Evolutionary conservation across 2,329 filamentous ascomycete species (phyloP).

Genomic region (Beauveria bassiana): DNA sequence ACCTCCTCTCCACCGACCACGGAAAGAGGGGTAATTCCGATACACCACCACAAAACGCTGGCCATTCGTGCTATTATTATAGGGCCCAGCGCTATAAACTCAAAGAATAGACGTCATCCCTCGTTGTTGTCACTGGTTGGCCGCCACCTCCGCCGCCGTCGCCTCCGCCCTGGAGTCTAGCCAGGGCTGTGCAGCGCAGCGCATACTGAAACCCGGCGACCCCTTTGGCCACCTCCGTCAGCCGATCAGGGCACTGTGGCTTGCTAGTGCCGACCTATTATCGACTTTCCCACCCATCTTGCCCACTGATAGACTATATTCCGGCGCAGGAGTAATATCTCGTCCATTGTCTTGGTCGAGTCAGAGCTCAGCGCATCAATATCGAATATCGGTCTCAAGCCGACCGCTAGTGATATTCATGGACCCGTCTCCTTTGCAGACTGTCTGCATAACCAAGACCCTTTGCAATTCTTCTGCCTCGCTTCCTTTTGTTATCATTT

Average conservation of each 20-base stretch:
- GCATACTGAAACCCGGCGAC: conserved; percentile 9
- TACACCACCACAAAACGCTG: not conserved
- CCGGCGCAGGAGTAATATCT: not conserved
- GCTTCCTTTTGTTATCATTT: not conserved
- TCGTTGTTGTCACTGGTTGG: not conserved
- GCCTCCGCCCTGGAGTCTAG: no score
- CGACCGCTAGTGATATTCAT: not conserved
- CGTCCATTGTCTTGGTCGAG: not conserved
- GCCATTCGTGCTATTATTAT: not conserved
- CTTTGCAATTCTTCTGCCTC: not conserved
- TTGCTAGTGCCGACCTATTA: conserved; percentile 2
- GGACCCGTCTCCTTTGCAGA: not conserved
- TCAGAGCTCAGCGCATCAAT: not conserved
- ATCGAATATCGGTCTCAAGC: not conserved
- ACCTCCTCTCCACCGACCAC: not conserved
- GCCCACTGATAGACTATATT: not conserved
- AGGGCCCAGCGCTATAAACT: not conserved
- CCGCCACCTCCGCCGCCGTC: not conserved
- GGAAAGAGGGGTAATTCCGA: conserved; percentile 1
- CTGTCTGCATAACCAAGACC: not conserved
- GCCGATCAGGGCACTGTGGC: conserved; percentile 4
- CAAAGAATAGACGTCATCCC: not conserved
- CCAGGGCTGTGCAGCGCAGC: not conserved
- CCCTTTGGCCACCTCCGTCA: conserved; percentile 9
- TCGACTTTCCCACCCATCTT: not conserved